Base-by-base conservation (phyloP, 768 basidiomycete species). In the Agaricus subrufescens region DNA sequence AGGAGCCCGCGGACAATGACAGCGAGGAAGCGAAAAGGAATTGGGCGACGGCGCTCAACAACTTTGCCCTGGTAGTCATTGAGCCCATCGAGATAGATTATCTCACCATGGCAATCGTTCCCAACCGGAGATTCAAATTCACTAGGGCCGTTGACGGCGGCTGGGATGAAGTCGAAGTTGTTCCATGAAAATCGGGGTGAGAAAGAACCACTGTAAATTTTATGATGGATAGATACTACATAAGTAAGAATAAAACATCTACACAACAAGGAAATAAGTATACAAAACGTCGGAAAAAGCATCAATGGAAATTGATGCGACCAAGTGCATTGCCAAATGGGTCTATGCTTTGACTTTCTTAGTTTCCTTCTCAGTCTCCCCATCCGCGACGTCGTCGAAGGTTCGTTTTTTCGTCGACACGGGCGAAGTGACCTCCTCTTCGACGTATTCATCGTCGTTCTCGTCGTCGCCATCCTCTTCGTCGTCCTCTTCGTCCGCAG, bases 11-110 rank as follows among this genome's bases (percentile, higher is more conserved):
- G 40, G 74, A 73, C 46, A 61, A 62, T 14, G 69, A 67, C 43
- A 74, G 67, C 38, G 76, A 76, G 52, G 70, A 74, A 59, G 75
- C 71, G n/a, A 70, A 70, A 69, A 67, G 65, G 66, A 71, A 78
- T 51, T 73, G 81, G 73, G 75, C 81, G 51, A 65, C 50, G 37
- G 87, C 91, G 31, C 66, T 87, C 58, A 60, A 67, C 8, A 88
- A 89, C 63, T 93, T 91, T 61, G 83, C 87, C 15, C 66, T 94
- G 63, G 61, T 93, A 42, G 66, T 91, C 10, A 71, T 94, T 30
- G 90, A 93, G 62, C 87, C 90, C 1, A 63, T 70, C 1, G 77
- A 81, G 52, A 82, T 92, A 34, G 92, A 94, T 65, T 81, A 80
- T 69, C 64, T 85, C 14, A 87, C 88, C 64, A 62, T 93, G 30